These are phyloP conservation scores for Chaetomiaceae sp. DNA, from an alignment of 2,329 filamentous ascomycete genomes.

Conservation along the genomic window DNA sequence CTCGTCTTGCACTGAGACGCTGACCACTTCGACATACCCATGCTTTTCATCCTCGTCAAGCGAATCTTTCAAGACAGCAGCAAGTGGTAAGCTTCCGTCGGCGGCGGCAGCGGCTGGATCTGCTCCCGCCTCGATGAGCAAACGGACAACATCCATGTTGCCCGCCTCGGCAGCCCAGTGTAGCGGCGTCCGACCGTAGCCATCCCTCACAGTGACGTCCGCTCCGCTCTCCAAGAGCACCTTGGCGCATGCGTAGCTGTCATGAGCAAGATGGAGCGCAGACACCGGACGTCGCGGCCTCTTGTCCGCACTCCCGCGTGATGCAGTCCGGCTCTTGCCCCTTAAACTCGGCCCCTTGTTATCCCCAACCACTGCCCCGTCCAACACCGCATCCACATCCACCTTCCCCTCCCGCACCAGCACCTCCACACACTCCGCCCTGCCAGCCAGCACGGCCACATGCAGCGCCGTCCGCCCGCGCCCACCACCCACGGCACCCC, in stretches of 20 bases:
- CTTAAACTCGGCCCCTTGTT: neutral
- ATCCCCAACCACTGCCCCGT: neutral
- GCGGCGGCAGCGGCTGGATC: neutral
- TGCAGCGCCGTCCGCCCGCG: slow-evolving; percentile 19
- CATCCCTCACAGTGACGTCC: slow-evolving; percentile 9
- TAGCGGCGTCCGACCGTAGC: slow-evolving; percentile 15
- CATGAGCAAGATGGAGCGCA: slow-evolving; percentile 18
- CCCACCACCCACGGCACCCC: neutral
- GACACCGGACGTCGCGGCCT: slow-evolving; percentile 7
- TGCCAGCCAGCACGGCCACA: slow-evolving; percentile 15
- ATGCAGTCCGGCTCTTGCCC: neutral
- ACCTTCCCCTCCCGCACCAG: slow-evolving; percentile 17
- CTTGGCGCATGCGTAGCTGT: slow-evolving; percentile 5
- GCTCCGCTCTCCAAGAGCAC: slow-evolving; percentile 15
- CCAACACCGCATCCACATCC: slow-evolving; percentile 14
- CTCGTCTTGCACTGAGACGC: too few relatives aligned
- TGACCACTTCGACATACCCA: too few relatives aligned
- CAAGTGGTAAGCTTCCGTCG: neutral
- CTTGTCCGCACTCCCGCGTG: neutral
- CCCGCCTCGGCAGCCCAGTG: slow-evolving; percentile 15
- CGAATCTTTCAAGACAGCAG: neutral
- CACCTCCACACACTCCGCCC: slow-evolving; percentile 8
- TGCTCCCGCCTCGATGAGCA: slow-evolving; percentile 12
- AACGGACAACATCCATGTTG: slow-evolving; percentile 6
- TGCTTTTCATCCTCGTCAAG: neutral